These are phyloP conservation scores for Pestalotiopsis fici DNA, from an alignment of 2,329 filamentous ascomycete species.

Conservation along the genomic window DNA sequence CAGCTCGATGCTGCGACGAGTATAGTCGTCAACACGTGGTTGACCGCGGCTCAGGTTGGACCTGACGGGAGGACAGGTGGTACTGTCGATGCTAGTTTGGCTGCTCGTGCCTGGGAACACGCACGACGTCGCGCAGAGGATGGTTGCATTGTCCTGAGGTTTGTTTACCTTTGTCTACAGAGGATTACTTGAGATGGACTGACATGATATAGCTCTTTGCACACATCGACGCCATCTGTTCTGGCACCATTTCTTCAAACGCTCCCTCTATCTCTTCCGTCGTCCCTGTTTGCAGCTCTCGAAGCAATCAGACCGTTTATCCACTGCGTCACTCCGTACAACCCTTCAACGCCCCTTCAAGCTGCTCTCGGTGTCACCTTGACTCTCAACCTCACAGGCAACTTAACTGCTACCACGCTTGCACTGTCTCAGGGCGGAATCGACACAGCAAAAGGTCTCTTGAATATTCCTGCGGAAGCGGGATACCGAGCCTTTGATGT, in stretches of 20 bases:
- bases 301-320: conserved; percentile 84
- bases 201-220: conserved; percentile 67
- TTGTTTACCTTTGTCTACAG: conserved; percentile 41
- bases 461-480: conserved; percentile 75
- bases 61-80: conserved; percentile 71
- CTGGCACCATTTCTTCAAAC: conserved; percentile 79
- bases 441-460: conserved; percentile 77
- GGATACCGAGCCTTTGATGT: conserved; percentile 95
- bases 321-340: conserved; percentile 83
- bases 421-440: conserved; percentile 86
- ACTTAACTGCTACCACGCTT: conserved; percentile 72
- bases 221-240: conserved; percentile 84
- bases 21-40: conserved; percentile 93
- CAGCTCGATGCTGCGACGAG: conserved; percentile 87
- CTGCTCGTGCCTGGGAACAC: conserved; percentile 91
- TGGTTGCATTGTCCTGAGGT: conserved; percentile 89
- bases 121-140: conserved; percentile 92
- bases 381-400: conserved; percentile 79
- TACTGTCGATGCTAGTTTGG: conserved; percentile 78
- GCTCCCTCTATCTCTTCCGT: conserved; percentile 78
- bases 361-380: conserved; percentile 79
- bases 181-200: conserved; percentile 13
- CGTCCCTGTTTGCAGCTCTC: conserved; percentile 74
- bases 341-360: conserved; percentile 81
- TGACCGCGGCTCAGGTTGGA: conserved; percentile 73